Evolutionary conservation across 1,139 yeast species (phyloP).

Genomic region (Starmera stellimalicola): DNA sequence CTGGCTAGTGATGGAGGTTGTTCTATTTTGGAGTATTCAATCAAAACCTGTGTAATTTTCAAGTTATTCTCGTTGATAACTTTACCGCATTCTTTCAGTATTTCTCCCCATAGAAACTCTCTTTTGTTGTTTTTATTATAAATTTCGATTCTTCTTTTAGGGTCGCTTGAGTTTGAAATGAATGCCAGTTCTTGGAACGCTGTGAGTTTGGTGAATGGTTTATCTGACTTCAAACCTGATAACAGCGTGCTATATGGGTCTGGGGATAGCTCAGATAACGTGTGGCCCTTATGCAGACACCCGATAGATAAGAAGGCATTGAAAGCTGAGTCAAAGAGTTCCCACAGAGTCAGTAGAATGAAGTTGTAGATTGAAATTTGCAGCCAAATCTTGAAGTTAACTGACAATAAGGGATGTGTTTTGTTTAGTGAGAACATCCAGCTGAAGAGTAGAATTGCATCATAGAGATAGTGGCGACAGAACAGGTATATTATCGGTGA

Average conservation of each 20-base stretch:
- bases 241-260: slow-evolving; percentile 70
- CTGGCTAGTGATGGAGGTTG: not conserved
- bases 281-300: slow-evolving; percentile 66
- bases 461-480: slow-evolving; percentile 37
- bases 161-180: slow-evolving; percentile 38
- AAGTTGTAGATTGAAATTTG: slow-evolving; percentile 31
- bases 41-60: slow-evolving; percentile 17
- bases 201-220: slow-evolving; percentile 51
- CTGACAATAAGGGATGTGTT: slow-evolving; percentile 27
- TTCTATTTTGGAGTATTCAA: not conserved
- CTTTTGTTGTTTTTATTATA: slow-evolving; percentile 41
- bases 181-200: slow-evolving; percentile 72
- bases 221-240: slow-evolving; percentile 53
- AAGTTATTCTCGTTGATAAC: slow-evolving; percentile 36
- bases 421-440: slow-evolving; percentile 26
- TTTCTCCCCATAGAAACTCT: slow-evolving; percentile 44
- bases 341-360: slow-evolving; percentile 43
- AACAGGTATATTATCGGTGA: slow-evolving; percentile 41
- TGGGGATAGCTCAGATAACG: slow-evolving; percentile 56
- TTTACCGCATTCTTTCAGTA: slow-evolving; percentile 50
- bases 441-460: slow-evolving; percentile 22
- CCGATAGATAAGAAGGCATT: slow-evolving; percentile 75
- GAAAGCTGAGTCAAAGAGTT: slow-evolving; percentile 51
- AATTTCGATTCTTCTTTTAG: slow-evolving; percentile 41
- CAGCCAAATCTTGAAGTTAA: slow-evolving; percentile 30